Conservation (phyloP, 1,284 basidiomycete genomes). For the Cryptococcus amylolentus region DNA sequence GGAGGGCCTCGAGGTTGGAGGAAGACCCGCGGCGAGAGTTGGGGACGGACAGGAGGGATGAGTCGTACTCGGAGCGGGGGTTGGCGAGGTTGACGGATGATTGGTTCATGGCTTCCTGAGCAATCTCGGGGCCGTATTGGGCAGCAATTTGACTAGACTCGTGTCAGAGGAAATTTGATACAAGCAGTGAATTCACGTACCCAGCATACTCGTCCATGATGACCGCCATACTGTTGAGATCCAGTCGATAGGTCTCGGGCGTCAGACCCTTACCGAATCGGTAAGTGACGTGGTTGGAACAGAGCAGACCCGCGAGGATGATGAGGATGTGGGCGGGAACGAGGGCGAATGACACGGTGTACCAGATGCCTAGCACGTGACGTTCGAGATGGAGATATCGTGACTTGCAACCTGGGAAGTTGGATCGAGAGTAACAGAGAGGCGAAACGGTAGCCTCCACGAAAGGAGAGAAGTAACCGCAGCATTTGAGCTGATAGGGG, state of each 20-base stretch:
- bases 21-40: slow-evolving; percentile 12
- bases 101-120: slow-evolving; percentile 38
- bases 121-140: slow-evolving; percentile 46
- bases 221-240: slow-evolving; percentile 62
- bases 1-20: slow-evolving; percentile 5
- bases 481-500: slow-evolving; percentile 56
- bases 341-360: slow-evolving; percentile 62
- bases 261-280: slow-evolving; percentile 73
- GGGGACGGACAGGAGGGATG: slow-evolving; percentile 9
- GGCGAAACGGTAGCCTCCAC: slow-evolving; percentile 64
- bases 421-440: slow-evolving; percentile 63
- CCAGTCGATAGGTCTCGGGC: slow-evolving; percentile 66
- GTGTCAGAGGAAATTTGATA: neutral
- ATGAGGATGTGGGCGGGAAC: slow-evolving; percentile 63
- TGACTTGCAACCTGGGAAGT: slow-evolving; percentile 66
- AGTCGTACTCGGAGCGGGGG: slow-evolving; percentile 3
- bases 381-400: slow-evolving; percentile 62
- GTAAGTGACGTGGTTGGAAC: slow-evolving; percentile 70
- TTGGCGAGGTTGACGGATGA: slow-evolving; percentile 34
- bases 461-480: slow-evolving; percentile 64
- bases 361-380: slow-evolving; percentile 57
- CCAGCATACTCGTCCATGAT: slow-evolving; percentile 68
- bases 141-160: slow-evolving; percentile 45
- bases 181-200: slow-evolving; percentile 48
- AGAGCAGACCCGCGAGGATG: slow-evolving; percentile 62